phyloP scores from a whole-genome alignment of 129 eudicot species.

The Chrysanthemum makinoi region DNA sequence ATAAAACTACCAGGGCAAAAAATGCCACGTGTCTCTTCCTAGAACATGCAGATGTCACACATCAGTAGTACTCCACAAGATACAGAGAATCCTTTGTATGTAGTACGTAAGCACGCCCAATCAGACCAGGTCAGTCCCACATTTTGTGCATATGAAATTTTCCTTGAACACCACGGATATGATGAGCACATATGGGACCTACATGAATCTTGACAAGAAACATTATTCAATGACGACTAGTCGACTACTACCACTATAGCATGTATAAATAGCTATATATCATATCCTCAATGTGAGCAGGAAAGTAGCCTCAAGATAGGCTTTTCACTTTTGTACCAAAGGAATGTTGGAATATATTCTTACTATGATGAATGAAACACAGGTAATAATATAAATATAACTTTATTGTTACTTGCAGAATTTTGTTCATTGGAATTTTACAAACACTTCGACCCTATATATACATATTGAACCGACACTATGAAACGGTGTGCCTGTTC shows the following conservation, averaged over 20 bases:
- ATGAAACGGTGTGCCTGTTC: too few species aligned
- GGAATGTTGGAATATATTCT: too few species aligned
- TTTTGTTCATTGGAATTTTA: too few species aligned
- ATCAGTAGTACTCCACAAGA: neutral
- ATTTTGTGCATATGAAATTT: slow-evolving; percentile 3
- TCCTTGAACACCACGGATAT: neutral
- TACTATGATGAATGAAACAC: too few species aligned
- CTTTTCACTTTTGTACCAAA: neutral
- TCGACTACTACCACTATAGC: neutral
- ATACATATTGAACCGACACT: too few species aligned
- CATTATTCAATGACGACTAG: neutral
- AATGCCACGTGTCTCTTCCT: neutral
- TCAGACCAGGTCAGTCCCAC: neutral
- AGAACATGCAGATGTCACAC: neutral
- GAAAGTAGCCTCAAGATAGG: too few species aligned
- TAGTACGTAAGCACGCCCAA: neutral
- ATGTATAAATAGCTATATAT: neutral
- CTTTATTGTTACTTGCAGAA: too few species aligned
- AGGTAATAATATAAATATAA: too few species aligned
- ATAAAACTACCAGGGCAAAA: neutral
- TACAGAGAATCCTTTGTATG: neutral
- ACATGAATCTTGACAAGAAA: neutral
- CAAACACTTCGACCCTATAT: too few species aligned
- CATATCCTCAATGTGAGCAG: too few species aligned
- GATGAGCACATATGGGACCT: neutral